Base-by-base conservation (phyloP, 805 yeast species). In the Yarrowia hollandica region DNA sequence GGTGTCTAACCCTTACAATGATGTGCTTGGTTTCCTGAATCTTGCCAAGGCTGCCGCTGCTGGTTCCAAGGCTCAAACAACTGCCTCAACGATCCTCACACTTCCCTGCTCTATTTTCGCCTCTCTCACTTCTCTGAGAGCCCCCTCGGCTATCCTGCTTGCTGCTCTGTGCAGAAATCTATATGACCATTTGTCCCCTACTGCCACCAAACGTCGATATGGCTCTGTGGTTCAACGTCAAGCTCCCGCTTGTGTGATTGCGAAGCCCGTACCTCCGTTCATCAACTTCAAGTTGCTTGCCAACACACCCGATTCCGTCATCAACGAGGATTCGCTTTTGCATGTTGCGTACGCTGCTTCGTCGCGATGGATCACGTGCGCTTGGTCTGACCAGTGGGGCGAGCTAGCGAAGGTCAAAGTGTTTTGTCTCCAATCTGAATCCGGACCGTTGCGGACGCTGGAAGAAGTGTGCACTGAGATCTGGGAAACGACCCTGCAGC, bases 321-420 rank as follows among this genome's bases (percentile, higher is more conserved):
- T 79, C 42, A 74, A 78, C n/a, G 87, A 86, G 61, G 96, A 90
- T 66, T 76, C 88, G 1, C 88, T 83, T 65, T 75, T 92, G 19
- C 98, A 94, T 68, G 77, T 94, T 10, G 90, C 96, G 0, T 92
- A 91, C 66, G 89, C 90, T 26, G 71, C 96, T 56, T 86, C 96
- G 0, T 75, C 81, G 3, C 96, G 82, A 59, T 92, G 97, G 96
- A 77, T 90, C 41, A 82, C 84, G 19, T 95, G 89, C 0, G 85
- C 95, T 0, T 90, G 97, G 95, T 78, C 94, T 0, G 96, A 92
- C 67, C 92, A 91, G 50, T 79, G 80, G 68, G 96, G 96, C 0
- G 75, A 76, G 3, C 77, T 82, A 11, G 80, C 84, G 15, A 77
- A 76, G 44, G 79, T 84, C 0, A 84, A 82, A 63, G 79, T 90